Evolutionary conservation across 129 eudicot genomes (phyloP), one percentile per base, ranked within the genome.

Genomic region (Logfia minima): DNA sequence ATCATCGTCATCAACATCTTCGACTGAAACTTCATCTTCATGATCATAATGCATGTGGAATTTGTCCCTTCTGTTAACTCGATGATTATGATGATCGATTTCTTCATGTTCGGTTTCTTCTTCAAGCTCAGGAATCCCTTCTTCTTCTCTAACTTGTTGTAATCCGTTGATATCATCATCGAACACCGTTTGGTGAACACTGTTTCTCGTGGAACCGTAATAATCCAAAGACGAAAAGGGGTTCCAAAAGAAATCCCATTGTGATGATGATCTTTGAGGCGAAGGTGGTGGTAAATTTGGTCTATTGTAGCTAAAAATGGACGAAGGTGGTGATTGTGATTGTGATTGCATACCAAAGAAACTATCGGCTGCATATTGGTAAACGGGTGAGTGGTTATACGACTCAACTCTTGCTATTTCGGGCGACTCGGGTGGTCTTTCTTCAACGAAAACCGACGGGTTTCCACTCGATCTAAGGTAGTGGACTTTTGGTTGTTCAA

Each of bases 181-280:
- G 29, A 89, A 56, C 71, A 77, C 79, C 5, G 84, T 64, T 45
- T 85, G 93, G 34, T 89, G 93, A 48, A 87, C 82, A 64, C 79
- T 83, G 66, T 85, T 82, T 70, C 93, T 86, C 1, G 81, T 75
- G 34, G 90, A 81, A 18, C 96, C 99, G 79, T 87, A 91, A 64
- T 91, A 87, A 65, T 94, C 99, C 37, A 89, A 75, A 26, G 96
- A 89, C 5, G 99, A 87, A 75, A 94, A 94, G 0, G 97, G 99
- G 78, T 94, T 94, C 97, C 97, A 94, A 65, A 94, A 89, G 81
- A 81, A 94, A 79, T 94, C 99, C 99, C 99, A 94, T 37, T 83
- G 96, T n/a, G 96, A 87, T 14, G 90, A 80, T 18, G 91, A 81
- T 78, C 87, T 90, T 71, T 93, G 97, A 34, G 99, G 90, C 17